phyloP scores from a whole-genome alignment of 495 filamentous ascomycete species.

The Cercophora sp. region DNA sequence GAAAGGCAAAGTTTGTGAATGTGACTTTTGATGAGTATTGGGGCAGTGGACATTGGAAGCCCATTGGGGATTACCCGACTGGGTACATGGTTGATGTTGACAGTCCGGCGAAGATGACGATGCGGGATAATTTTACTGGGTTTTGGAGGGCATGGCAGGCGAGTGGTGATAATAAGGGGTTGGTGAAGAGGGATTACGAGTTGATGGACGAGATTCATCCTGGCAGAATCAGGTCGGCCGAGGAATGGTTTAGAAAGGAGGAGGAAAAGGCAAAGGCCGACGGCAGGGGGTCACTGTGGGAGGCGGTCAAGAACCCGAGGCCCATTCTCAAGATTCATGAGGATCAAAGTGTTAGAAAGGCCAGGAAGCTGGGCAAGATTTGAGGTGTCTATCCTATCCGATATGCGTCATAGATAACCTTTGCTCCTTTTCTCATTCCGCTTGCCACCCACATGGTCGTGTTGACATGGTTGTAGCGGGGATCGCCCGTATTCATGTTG shows the following conservation, averaged over 20 bases:
- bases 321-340: constrained; percentile 30
- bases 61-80: constrained; percentile 18
- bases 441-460: constrained; percentile 10
- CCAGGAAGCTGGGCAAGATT: too few species aligned
- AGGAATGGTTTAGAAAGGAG: constrained; percentile 46
- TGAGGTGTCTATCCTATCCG: background rate
- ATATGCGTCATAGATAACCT: constrained; percentile 9
- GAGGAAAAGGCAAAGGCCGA: constrained; percentile 28
- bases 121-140: constrained; percentile 49
- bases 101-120: constrained; percentile 42
- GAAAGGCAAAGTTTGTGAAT: constrained; percentile 41
- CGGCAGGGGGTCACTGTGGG: constrained; percentile 27
- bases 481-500: constrained; percentile 8
- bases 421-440: constrained; percentile 8
- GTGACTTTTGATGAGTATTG: constrained; percentile 43
- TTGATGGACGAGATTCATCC: constrained; percentile 53
- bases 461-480: constrained; percentile 6
- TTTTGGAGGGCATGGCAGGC: constrained; percentile 48
- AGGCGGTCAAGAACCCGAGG: constrained; percentile 21
- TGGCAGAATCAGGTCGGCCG: constrained; percentile 42
- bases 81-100: constrained; percentile 39
- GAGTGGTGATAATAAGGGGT: constrained; percentile 34
- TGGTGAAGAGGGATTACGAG: constrained; percentile 46
- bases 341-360: too few species aligned
- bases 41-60: background rate